Base-by-base conservation (phyloP, 1,139 yeast genomes). In the Pichia sp. region DNA sequence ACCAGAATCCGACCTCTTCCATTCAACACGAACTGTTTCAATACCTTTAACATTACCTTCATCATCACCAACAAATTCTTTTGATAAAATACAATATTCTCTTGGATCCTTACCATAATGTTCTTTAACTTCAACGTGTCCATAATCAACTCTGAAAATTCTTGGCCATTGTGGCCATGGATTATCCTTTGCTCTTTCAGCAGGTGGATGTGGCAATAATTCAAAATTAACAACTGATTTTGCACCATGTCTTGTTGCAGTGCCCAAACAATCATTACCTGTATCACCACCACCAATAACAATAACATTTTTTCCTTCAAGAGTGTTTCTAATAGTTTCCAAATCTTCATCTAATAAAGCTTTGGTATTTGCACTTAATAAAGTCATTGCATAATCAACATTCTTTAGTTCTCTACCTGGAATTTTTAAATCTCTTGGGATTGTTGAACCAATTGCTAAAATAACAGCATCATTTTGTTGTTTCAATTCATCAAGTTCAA, bases 121-220 rank as follows among this genome's bases (percentile, higher is more conserved):
- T 51, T 89, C 86, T 56, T 88, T 79, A 51, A 93, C 98, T 72
- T 93, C 99, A 60, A 95, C 79, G 73, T 93, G 99, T 63, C 99
- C 99, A 67, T 93, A 93, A 73, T 93, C 99, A 56, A 93, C 96
- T 68, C 98, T 83, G 85, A 93, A 91, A 66, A 93, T 81, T 70
- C 96, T 81, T 61, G 99, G 98, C 98, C 98, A 93, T 74, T 93
- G 99, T 53, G 99, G 99, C 99, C 99, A 93, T 72, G 99, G 99
- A 72, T 93, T 93, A 73, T 93, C 97, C 73, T 84, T 87, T 53
- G 93, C 87, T 71, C 98, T 83, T 55, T 81, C 77, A 42, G 79
- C 77, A 47, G 97, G 90, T 58, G 99, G 99, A 65, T 84, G 83
- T 56, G 99, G 99, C 64, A 93, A 77, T 67, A 93, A 77, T 74